Percentiles rank a stretch among this genome's conserved stretches.
phyloP scores from a whole-genome alignment of 805 yeast genomes.

The Tetrapisispora namnaoensis region DNA sequence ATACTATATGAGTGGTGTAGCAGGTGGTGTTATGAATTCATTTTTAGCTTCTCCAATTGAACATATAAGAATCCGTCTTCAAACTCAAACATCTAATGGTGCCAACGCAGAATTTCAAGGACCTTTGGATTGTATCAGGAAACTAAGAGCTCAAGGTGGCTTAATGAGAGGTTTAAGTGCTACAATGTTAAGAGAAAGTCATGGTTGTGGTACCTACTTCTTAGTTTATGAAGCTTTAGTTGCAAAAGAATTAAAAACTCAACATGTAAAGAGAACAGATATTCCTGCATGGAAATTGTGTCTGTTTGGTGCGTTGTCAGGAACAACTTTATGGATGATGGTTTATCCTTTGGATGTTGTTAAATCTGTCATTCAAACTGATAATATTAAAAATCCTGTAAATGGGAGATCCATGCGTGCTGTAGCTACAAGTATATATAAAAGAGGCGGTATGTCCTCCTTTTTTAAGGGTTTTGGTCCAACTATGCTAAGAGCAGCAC shows the following conservation, averaged over 20 bases:
- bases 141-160: conserved; percentile 46
- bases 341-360: conserved; percentile 85
- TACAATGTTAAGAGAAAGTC: conserved; percentile 72
- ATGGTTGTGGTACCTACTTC: conserved; percentile 85
- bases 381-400: conserved; percentile 47
- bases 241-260: conserved; percentile 36
- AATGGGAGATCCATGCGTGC: conserved; percentile 44
- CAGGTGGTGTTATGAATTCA: conserved; percentile 89
- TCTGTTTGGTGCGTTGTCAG: conserved; percentile 81
- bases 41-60: conserved; percentile 89
- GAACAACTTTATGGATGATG: conserved; percentile 77
- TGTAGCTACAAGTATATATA: conserved; percentile 45
- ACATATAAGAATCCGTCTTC: conserved; percentile 87
- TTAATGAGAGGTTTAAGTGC: conserved; percentile 77
- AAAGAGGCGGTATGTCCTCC: conserved; percentile 56
- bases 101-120: conserved; percentile 50
- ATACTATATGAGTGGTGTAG: conserved; percentile 73
- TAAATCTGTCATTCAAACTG: conserved; percentile 82
- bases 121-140: conserved; percentile 33
- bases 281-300: conserved; percentile 86
- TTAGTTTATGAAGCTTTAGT: conserved; percentile 84
- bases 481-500: conserved; percentile 91
- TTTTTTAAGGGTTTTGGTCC: conserved; percentile 89
- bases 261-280: conserved; percentile 44
- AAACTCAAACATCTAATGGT: conserved; percentile 51